Conservation (phyloP, 208 protist genomes). For the Tritrichomonas musculus region DNA sequence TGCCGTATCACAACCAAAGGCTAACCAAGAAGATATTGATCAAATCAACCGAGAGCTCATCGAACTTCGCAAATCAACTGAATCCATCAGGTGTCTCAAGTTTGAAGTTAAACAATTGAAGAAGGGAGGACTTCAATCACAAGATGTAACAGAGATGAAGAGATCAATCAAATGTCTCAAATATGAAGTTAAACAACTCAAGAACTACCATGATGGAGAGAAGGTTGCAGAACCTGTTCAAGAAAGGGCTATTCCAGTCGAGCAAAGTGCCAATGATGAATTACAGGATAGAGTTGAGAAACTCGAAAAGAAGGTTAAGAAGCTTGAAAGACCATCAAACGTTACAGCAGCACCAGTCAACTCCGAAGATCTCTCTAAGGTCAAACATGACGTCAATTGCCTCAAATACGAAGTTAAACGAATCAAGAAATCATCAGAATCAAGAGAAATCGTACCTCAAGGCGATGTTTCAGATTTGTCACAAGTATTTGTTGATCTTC, state of each 20-base stretch:
- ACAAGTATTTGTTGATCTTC: conserved; percentile 11
- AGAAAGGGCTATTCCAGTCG: neutral
- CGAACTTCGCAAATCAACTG: too few relatives aligned
- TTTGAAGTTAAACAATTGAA: neutral
- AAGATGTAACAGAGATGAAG: neutral
- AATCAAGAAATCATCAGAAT: neutral
- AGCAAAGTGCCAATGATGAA: neutral
- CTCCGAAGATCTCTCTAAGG: neutral
- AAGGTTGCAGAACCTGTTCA: neutral
- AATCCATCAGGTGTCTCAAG: neutral
- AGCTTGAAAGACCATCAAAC: neutral
- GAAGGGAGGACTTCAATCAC: too few relatives aligned
- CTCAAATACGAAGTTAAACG: neutral
- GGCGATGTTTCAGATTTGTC: neutral
- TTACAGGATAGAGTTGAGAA: neutral
- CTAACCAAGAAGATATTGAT: too few relatives aligned
- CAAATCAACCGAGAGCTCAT: too few relatives aligned
- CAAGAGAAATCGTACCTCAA: neutral
- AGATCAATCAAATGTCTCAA: neutral
- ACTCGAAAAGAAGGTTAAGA: neutral
- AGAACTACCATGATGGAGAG: neutral
- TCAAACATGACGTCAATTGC: neutral
- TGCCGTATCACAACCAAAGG: too few relatives aligned
- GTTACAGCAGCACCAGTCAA: neutral
- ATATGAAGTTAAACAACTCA: neutral